Conservation (phyloP, 2,329 filamentous ascomycete species). For the Aspergillus sergii region DNA sequence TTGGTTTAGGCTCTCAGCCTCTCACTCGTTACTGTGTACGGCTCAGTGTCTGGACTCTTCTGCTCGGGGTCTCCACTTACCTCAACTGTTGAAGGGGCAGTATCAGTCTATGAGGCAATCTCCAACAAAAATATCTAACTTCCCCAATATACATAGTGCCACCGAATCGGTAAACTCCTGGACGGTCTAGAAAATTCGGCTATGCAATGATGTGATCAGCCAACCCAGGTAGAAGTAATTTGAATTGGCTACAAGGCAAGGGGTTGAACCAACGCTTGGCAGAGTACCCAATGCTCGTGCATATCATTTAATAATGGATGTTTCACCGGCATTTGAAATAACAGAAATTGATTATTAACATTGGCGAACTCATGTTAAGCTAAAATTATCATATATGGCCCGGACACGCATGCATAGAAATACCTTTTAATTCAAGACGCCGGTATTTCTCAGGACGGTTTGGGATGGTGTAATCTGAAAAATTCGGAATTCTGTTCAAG, state of each 20-base stretch:
- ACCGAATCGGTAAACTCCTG: conserved; percentile 2
- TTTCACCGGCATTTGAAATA: neutral
- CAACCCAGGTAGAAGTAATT: neutral
- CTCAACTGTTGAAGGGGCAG: conserved; percentile 3
- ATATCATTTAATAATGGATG: neutral
- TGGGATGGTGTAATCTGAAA: neutral
- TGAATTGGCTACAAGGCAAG: neutral
- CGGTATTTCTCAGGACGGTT: neutral
- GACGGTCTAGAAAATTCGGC: conserved; percentile 1
- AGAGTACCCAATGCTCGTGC: neutral
- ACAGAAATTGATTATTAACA: neutral
- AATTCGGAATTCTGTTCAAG: neutral
- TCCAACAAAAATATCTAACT: neutral
- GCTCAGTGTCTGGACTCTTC: neutral
- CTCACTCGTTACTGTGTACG: neutral
- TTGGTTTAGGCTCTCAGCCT: neutral
- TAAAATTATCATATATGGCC: neutral
- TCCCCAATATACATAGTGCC: conserved; percentile 2
- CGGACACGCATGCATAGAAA: neutral
- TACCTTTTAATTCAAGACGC: neutral
- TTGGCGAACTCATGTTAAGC: neutral
- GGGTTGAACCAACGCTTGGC: neutral
- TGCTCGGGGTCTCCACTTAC: neutral
- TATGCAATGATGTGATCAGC: conserved; percentile 1
- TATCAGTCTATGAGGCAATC: conserved; percentile 11